Base-by-base conservation (phyloP, 768 basidiomycete species). In the Amanita inopinata region DNA sequence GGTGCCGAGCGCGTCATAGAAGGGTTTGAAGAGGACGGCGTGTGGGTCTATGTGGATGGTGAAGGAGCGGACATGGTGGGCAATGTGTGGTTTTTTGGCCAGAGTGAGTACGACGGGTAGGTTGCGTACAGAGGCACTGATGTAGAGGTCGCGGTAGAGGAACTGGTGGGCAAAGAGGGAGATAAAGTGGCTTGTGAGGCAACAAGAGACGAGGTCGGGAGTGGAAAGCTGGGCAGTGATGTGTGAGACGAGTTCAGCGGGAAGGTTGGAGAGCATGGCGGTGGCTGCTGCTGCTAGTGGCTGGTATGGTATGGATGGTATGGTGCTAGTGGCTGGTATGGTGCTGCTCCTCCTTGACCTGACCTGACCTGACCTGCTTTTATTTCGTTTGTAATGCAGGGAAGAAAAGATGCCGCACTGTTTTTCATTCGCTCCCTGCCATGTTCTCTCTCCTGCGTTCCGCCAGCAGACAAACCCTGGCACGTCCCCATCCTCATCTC, bases 21-120 rank as follows among this genome's bases (percentile, higher is more conserved):
- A 78, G 2, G 66, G 42, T 33, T 54, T 60, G 51, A 75, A 67
- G 54, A 71, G 54, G 19, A 61, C 54, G 17, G 63, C 50, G 40
- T 53, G 51, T 37, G 70, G 54, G 56, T 66, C 65, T 43, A 80
- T 49, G 46, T 69, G 67, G 53, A 87, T 56, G 51, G 74, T 58
- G 51, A 87, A 78, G 22, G 69, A 63, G 51, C 79, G 71, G 40
- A 88, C 85, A 54, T 69, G 62, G 47, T 60, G 64, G 0, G 83
- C 81, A 52, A 86, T 56, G 41, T 61, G 60, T n/a, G 76, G 74
- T 17, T 64, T 71, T 15, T 53, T 53, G 7, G 81, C 76, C 47
- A 87, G 75, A 42, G 78, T 74, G 48, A 59, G 46, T 43, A 83
- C 61, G 55, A 76, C 62, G 49, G 57, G 39, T 45, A 76, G 66